A percentile compares a stretch with the other conserved stretches of the same genome.
Evolutionary conservation across 106 monocot genomes (phyloP).

Genomic region (Triglochin maritima): DNA sequence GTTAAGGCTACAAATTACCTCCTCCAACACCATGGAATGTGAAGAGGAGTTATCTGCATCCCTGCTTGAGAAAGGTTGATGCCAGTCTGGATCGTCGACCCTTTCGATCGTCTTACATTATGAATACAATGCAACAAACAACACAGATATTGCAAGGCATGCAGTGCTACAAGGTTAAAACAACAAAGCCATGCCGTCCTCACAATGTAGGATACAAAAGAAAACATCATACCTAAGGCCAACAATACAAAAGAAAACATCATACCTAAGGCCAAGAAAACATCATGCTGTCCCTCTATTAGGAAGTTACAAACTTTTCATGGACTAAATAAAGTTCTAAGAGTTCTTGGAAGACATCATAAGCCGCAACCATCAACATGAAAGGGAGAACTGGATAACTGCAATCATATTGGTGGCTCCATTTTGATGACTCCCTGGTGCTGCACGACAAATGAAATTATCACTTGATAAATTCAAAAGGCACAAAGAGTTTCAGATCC

Average conservation of each 20-base stretch:
- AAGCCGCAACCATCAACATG: background rate
- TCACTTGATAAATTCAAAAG: background rate
- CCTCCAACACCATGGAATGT: too few species aligned
- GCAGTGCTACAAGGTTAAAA: slow-evolving; percentile 1
- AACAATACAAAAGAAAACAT: background rate
- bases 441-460: background rate
- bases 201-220: background rate
- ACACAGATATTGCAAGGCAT: background rate
- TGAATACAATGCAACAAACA: background rate
- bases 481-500: background rate
- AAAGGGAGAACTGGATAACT: background rate
- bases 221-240: too few species aligned
- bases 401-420: background rate
- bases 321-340: background rate
- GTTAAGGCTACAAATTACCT: too few species aligned
- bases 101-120: background rate
- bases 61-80: too few species aligned
- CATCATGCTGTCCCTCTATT: too few species aligned
- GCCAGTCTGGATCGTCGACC: too few species aligned
- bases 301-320: slow-evolving; percentile 1
- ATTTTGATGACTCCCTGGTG: background rate
- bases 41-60: too few species aligned
- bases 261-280: too few species aligned
- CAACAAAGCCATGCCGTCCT: background rate
- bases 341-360: background rate